Conservation (phyloP, 2,329 filamentous ascomycete genomes). For the Ramichloridium luteum region DNA sequence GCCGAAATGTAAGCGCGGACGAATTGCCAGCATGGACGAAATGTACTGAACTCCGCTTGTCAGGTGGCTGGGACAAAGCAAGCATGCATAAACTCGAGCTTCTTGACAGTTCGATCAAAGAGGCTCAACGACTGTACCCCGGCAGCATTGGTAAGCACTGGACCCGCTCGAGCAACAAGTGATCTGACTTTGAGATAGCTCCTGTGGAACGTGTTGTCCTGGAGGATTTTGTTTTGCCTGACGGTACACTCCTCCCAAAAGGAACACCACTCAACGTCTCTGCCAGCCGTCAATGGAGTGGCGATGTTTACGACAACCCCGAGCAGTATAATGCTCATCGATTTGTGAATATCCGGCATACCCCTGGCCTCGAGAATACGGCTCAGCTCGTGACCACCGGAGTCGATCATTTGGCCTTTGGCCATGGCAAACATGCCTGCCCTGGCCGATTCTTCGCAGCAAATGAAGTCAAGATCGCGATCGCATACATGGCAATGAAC, state of each 20-base stretch:
- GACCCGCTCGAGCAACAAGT: no score
- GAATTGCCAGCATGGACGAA: no score
- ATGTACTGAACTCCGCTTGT: no score
- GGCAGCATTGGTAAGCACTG: no score
- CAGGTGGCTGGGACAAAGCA: not conserved
- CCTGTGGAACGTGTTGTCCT: not conserved
- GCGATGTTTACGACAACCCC: not conserved
- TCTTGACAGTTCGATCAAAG: not conserved
- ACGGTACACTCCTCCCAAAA: not conserved
- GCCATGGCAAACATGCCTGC: constrained; percentile 5
- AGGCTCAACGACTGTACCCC: not conserved
- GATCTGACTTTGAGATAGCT: no score
- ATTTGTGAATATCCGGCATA: not conserved
- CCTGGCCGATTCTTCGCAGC: constrained; percentile 6
- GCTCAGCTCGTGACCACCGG: not conserved
- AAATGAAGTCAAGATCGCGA: constrained; percentile 7
- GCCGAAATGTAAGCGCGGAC: no score
- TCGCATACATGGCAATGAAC: no score
- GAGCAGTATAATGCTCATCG: constrained; percentile 1
- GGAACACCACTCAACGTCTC: not conserved
- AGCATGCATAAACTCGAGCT: not conserved
- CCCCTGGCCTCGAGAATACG: not conserved
- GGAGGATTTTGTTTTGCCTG: not conserved
- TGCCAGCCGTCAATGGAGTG: not conserved
- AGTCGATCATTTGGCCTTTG: no score